Percentiles rank a stretch among this genome's conserved stretches.
Conservation (phyloP, 2,329 filamentous ascomycete genomes). For the Calonectria leucothoes region DNA sequence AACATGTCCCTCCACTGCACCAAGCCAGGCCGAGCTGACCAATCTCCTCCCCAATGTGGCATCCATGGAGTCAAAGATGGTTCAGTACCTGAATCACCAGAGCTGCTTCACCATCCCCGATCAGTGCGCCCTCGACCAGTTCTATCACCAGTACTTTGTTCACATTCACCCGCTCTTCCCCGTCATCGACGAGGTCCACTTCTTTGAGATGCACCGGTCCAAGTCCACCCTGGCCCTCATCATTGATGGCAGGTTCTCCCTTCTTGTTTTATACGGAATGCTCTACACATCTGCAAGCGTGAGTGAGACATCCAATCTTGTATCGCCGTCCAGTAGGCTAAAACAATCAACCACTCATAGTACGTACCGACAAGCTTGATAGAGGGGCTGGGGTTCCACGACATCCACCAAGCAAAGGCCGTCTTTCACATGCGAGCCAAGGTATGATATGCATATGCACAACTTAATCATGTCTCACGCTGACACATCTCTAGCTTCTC, state of each 20-base stretch:
- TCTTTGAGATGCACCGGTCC: slow-evolving; percentile 11
- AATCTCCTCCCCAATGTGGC: neutral
- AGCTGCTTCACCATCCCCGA: slow-evolving; percentile 17
- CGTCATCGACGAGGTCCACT: slow-evolving; percentile 12
- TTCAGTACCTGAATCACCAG: slow-evolving; percentile 7
- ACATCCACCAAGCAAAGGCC: slow-evolving; percentile 14
- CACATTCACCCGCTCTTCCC: slow-evolving; percentile 16
- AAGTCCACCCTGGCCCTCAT: slow-evolving; percentile 5
- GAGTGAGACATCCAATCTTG: neutral
- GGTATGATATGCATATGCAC: neutral
- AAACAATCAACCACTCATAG: neutral
- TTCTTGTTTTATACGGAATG: slow-evolving; percentile 14
- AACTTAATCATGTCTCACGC: neutral
- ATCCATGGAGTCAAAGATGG: neutral
- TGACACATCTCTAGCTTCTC: neutral
- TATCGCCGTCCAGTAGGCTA: neutral
- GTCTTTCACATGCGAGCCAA: slow-evolving; percentile 14
- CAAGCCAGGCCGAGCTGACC: neutral
- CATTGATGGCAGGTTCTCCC: slow-evolving; percentile 7
- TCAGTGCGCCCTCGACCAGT: neutral
- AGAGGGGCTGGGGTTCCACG: slow-evolving; percentile 10
- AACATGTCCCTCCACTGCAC: neutral
- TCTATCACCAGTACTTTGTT: slow-evolving; percentile 12
- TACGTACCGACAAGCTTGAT: slow-evolving; percentile 19
- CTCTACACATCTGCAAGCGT: slow-evolving; percentile 21